phyloP scores from a whole-genome alignment of 2,329 filamentous ascomycete genomes.

The Chaetomium strumarium region DNA sequence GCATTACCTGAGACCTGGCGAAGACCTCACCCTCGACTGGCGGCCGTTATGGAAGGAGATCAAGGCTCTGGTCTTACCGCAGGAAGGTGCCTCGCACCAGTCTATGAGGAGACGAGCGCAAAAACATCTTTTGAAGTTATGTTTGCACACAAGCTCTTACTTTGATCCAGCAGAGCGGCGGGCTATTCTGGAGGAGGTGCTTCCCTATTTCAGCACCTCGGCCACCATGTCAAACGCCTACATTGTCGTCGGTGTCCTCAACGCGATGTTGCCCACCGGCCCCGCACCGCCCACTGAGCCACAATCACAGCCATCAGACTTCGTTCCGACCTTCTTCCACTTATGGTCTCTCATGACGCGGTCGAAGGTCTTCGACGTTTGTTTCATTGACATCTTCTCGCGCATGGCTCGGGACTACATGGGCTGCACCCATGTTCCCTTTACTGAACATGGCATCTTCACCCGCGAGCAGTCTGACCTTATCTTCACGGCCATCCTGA shows the following conservation, averaged over 20 bases:
- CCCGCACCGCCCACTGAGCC: slow-evolving; percentile 65
- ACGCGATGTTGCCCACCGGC: slow-evolving; percentile 79
- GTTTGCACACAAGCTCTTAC: slow-evolving; percentile 83
- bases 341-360: slow-evolving; percentile 90
- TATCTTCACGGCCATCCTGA: slow-evolving; percentile 85
- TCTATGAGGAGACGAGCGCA: slow-evolving; percentile 48
- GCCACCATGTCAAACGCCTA: slow-evolving; percentile 83
- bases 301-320: slow-evolving; percentile 79
- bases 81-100: slow-evolving; percentile 67
- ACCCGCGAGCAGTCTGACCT: slow-evolving; percentile 85
- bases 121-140: slow-evolving; percentile 75
- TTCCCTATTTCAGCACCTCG: slow-evolving; percentile 88
- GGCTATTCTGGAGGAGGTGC: slow-evolving; percentile 71
- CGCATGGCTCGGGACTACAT: slow-evolving; percentile 80
- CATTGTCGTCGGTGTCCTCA: slow-evolving; percentile 83
- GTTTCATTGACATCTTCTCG: slow-evolving; percentile 85
- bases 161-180: slow-evolving; percentile 85
- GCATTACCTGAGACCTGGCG: slow-evolving; percentile 86
- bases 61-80: slow-evolving; percentile 82
- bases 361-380: slow-evolving; percentile 79
- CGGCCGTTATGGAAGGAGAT: slow-evolving; percentile 86
- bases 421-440: slow-evolving; percentile 66
- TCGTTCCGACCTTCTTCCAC: slow-evolving; percentile 92
- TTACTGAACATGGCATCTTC: slow-evolving; percentile 84
- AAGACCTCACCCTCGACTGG: slow-evolving; percentile 92